A percentile compares a stretch with the other conserved stretches of the same genome.
These are phyloP conservation scores for Chenopodium berlandieri DNA, from an alignment of 148 eudicot genomes.

Conservation along the genomic window DNA sequence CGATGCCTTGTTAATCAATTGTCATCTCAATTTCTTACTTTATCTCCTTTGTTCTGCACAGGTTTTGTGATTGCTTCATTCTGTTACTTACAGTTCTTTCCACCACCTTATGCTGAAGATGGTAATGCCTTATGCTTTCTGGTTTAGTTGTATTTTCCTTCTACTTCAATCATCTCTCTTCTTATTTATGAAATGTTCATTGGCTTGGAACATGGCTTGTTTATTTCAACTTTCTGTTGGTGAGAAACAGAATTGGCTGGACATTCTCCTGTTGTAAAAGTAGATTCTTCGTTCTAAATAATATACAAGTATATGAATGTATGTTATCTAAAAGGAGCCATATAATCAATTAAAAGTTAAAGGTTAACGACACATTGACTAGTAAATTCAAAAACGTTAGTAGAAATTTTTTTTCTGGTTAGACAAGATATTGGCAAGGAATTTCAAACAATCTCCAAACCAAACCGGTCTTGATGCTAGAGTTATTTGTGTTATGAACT, in stretches of 20 bases:
- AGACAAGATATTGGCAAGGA: background rate
- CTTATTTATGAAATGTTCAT: background rate
- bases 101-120: conserved; percentile 76
- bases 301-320: no score
- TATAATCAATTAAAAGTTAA: background rate
- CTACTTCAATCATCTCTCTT: background rate
- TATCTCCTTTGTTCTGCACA: conserved; percentile 28
- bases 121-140: conserved; percentile 41
- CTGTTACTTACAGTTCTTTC: conserved; percentile 97
- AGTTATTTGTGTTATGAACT: background rate
- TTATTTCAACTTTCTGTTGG: background rate
- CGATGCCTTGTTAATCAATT: background rate
- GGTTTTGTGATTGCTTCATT: conserved; percentile 69
- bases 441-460: background rate
- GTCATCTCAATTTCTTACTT: conserved; percentile 1
- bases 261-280: background rate
- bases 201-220: background rate
- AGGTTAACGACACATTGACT: background rate
- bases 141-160: background rate
- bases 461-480: background rate
- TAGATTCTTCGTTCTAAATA: background rate
- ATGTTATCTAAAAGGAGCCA: background rate
- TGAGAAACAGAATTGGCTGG: background rate
- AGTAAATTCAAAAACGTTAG: background rate
- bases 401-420: background rate